Conservation (phyloP, 352 stramenopile genomes). For the Phytophthora cactorum region DNA sequence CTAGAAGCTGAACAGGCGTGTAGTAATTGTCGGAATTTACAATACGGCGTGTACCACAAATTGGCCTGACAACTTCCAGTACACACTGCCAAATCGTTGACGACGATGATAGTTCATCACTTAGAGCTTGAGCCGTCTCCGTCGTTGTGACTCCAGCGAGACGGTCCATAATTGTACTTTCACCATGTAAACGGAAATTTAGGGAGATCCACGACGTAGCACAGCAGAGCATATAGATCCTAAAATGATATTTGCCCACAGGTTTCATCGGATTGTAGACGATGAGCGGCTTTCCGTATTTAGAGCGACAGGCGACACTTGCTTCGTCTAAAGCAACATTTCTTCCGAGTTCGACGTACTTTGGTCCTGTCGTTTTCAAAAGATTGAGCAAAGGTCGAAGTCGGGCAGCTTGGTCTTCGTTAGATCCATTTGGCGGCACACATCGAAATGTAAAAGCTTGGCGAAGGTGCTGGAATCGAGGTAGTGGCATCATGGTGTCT, state of each 20-base stretch:
- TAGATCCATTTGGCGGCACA: no score
- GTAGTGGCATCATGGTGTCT: conserved; percentile 27
- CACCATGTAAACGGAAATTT: conserved; percentile 36
- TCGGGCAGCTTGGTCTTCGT: no score
- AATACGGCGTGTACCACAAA: conserved; percentile 26
- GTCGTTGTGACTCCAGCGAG: conserved; percentile 8
- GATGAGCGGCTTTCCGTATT: conserved; percentile 11
- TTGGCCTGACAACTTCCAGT: conserved; percentile 30
- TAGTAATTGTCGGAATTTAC: conserved; percentile 50
- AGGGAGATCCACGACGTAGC: conserved; percentile 29
- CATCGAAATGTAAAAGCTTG: no score
- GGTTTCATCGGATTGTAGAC: conserved; percentile 31
- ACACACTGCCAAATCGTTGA: conserved; percentile 29
- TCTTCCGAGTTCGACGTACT: neutral
- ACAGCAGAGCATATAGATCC: conserved; percentile 39
- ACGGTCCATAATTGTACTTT: conserved; percentile 25
- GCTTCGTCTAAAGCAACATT: conserved; percentile 8
- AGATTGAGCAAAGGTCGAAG: neutral
- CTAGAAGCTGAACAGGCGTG: conserved; percentile 37
- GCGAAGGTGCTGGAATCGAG: conserved; percentile 17
- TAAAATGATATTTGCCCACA: conserved; percentile 40
- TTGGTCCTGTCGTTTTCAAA: neutral
- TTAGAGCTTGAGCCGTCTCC: neutral
- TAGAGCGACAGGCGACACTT: conserved; percentile 1
- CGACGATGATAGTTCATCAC: conserved; percentile 6